phyloP scores from a whole-genome alignment of 1,139 yeast species.

The Citeromyces siamensis region DNA sequence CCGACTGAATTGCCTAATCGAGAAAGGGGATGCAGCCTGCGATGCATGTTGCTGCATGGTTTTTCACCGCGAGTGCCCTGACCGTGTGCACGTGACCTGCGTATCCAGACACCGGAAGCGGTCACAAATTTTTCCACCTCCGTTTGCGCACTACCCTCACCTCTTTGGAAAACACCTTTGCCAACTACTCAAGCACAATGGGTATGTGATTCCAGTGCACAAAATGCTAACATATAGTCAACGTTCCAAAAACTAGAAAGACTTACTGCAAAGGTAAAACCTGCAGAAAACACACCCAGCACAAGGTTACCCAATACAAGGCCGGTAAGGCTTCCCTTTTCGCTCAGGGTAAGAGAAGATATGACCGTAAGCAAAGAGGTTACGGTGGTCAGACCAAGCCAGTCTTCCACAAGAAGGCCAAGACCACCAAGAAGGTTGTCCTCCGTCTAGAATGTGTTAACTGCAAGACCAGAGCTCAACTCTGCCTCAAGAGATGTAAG shows the following conservation, averaged over 20 bases:
- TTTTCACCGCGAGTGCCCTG: neutral
- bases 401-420: constrained; percentile 99
- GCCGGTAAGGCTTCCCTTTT: constrained; percentile 99
- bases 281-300: constrained; percentile 99
- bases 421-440: constrained; percentile 99
- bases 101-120: neutral
- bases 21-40: no score
- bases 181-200: neutral
- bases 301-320: constrained; percentile 99
- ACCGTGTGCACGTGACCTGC: neutral
- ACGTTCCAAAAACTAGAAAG: constrained; percentile 99
- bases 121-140: neutral
- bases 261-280: constrained; percentile 99
- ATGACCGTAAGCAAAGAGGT: constrained; percentile 99
- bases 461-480: constrained; percentile 99
- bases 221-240: constrained; percentile 38
- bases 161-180: neutral
- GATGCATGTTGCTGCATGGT: neutral
- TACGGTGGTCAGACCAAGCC: constrained; percentile 99
- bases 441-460: constrained; percentile 97
- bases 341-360: constrained; percentile 99
- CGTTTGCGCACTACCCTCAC: constrained; percentile 1
- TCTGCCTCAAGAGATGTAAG: constrained; percentile 98
- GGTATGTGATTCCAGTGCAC: neutral
- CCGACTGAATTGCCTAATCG: no score